phyloP scores from a whole-genome alignment of 352 stramenopile species.

The Aphanomyces astaci region DNA sequence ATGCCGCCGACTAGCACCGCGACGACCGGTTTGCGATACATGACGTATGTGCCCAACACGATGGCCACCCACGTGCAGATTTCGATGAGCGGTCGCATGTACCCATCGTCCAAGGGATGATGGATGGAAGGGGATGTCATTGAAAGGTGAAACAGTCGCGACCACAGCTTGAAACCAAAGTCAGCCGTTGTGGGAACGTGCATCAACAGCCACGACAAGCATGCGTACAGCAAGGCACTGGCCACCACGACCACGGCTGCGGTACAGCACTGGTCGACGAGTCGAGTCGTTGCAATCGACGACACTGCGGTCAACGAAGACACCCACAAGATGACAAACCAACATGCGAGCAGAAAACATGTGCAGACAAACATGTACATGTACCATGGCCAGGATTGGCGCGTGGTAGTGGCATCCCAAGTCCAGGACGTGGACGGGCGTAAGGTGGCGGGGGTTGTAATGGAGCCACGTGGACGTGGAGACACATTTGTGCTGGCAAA shows the following conservation, averaged over 20 bases:
- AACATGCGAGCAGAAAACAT: conserved; percentile 3
- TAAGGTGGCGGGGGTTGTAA: neutral
- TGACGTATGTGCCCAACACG: conserved; percentile 60
- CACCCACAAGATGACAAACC: conserved; percentile 10
- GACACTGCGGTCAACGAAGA: neutral
- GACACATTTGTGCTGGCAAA: neutral
- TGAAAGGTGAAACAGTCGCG: neutral
- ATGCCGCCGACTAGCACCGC: conserved; percentile 39
- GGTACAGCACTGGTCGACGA: neutral
- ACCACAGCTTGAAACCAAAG: conserved; percentile 42
- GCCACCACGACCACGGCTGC: neutral
- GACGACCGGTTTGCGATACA: conserved; percentile 39
- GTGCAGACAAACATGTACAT: conserved; percentile 12
- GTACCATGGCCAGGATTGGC: conserved; percentile 7
- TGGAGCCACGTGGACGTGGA: neutral
- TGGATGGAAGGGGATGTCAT: conserved; percentile 30
- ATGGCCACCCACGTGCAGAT: conserved; percentile 63
- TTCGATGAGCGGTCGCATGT: conserved; percentile 51
- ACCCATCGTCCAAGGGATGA: conserved; percentile 32
- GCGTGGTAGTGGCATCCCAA: neutral
- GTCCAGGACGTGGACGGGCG: neutral
- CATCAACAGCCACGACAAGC: conserved; percentile 39
- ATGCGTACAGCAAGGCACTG: conserved; percentile 41
- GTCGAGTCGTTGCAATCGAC: neutral
- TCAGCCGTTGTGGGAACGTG: conserved; percentile 21